These are phyloP conservation scores for Catharanthus roseus DNA, from an alignment of 257 asterid genomes.

Conservation along the genomic window DNA sequence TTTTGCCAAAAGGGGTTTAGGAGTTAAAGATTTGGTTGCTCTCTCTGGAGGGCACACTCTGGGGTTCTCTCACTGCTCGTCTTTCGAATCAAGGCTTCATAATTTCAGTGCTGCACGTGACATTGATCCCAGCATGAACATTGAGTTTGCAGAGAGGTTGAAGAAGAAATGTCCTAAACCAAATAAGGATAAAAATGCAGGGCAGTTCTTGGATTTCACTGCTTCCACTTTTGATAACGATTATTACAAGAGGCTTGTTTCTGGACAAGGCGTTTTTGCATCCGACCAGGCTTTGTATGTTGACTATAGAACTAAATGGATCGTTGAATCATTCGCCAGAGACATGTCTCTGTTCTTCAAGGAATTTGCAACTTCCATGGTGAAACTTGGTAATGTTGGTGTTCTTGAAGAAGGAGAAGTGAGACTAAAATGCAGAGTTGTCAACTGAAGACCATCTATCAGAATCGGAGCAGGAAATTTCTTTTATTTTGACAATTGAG, in stretches of 20 bases:
- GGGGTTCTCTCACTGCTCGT: slow-evolving; percentile 82
- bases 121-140: slow-evolving; percentile 53
- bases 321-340: slow-evolving; percentile 52
- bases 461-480: neutral
- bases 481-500: neutral
- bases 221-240: slow-evolving; percentile 53
- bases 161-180: slow-evolving; percentile 44
- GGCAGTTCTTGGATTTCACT: slow-evolving; percentile 58
- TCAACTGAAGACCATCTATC: slow-evolving; percentile 27
- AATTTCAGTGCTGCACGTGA: slow-evolving; percentile 54
- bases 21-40: slow-evolving; percentile 53
- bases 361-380: slow-evolving; percentile 57
- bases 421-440: slow-evolving; percentile 53
- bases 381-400: slow-evolving; percentile 60
- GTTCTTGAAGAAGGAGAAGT: slow-evolving; percentile 51
- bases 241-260: slow-evolving; percentile 40
- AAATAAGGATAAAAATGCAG: slow-evolving; percentile 43
- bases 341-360: slow-evolving; percentile 42
- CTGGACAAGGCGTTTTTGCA: slow-evolving; percentile 50
- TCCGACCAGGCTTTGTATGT: slow-evolving; percentile 55
- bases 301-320: slow-evolving; percentile 50
- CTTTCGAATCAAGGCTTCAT: slow-evolving; percentile 57
- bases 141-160: slow-evolving; percentile 34
- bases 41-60: slow-evolving; percentile 73
- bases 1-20: slow-evolving; percentile 52